Evolutionary conservation across 2,329 filamentous ascomycete genomes (phyloP).

Genomic region (Acrodontium crateriforme): DNA sequence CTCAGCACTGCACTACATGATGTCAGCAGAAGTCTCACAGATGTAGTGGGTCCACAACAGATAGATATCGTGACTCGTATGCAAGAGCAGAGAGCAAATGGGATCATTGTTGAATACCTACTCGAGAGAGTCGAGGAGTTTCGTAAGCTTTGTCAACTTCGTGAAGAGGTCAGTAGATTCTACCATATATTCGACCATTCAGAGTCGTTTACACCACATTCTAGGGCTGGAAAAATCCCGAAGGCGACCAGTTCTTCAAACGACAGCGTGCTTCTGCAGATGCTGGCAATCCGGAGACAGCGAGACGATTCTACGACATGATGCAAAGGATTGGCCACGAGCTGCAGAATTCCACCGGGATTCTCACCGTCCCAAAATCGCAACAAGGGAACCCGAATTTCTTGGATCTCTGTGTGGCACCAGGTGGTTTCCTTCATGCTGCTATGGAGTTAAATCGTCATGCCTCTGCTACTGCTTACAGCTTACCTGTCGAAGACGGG

Average conservation of each 20-base stretch:
- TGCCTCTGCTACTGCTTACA: conserved; percentile 1
- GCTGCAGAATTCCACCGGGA: background rate
- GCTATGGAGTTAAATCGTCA: background rate
- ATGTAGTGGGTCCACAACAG: too few relatives aligned
- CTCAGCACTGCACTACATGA: too few relatives aligned
- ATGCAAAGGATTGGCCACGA: background rate
- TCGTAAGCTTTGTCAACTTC: too few relatives aligned
- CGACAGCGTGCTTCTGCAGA: background rate
- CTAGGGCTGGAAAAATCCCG: conserved; percentile 2
- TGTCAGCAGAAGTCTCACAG: too few relatives aligned
- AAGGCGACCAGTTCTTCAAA: background rate
- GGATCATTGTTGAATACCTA: too few relatives aligned
- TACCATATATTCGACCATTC: too few relatives aligned
- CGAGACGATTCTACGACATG: conserved; percentile 1
- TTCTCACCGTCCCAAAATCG: background rate
- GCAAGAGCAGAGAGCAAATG: too few relatives aligned
- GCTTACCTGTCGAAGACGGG: background rate
- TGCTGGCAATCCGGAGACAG: background rate
- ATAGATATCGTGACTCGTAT: too few relatives aligned
- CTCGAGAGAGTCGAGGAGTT: too few relatives aligned
- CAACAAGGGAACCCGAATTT: too few relatives aligned
- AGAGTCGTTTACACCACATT: too few relatives aligned
- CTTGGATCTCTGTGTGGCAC: conserved; percentile 44
- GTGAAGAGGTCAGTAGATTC: too few relatives aligned
- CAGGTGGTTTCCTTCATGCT: conserved; percentile 35